These are phyloP conservation scores for Diaporthe helianthi DNA, from an alignment of 2,329 filamentous ascomycete genomes.

Conservation along the genomic window DNA sequence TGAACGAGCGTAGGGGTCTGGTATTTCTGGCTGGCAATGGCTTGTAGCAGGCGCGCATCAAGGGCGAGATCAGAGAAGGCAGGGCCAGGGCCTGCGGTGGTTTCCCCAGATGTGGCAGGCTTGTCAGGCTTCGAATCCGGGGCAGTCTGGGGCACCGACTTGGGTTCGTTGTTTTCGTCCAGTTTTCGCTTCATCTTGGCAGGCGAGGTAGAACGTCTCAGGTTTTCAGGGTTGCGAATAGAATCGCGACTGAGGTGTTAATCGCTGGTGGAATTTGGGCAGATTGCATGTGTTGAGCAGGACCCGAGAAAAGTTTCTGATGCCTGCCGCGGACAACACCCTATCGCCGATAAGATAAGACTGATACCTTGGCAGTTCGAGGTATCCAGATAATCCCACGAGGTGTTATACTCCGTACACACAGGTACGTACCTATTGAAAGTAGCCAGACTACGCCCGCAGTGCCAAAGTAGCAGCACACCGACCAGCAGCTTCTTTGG, in stretches of 20 bases:
- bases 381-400: not conserved
- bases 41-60: conserved; percentile 85
- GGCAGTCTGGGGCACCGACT: conserved; percentile 43
- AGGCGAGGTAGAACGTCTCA: not conserved
- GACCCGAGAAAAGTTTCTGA: conserved; percentile 21
- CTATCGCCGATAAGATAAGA: conserved; percentile 19
- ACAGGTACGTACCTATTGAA: not conserved
- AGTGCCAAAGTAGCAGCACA: not conserved
- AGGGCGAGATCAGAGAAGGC: conserved; percentile 78
- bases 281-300: not conserved
- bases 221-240: conserved; percentile 23
- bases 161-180: conserved; percentile 60
- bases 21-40: conserved; percentile 84
- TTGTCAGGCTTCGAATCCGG: conserved; percentile 40
- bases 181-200: conserved; percentile 67
- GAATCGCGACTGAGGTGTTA: conserved; percentile 1
- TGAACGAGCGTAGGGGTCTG: conserved; percentile 89
- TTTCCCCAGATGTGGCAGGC: conserved; percentile 36
- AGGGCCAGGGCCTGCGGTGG: conserved; percentile 46
- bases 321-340: conserved; percentile 28
- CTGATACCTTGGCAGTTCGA: not conserved
- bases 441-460: not conserved
- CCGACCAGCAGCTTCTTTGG: not conserved
- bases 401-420: not conserved
- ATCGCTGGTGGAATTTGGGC: conserved; percentile 7